A percentile compares a stretch with the other conserved stretches of the same genome.
phyloP scores from a whole-genome alignment of 768 basidiomycete genomes.

The Rossbeevera mucosa region DNA sequence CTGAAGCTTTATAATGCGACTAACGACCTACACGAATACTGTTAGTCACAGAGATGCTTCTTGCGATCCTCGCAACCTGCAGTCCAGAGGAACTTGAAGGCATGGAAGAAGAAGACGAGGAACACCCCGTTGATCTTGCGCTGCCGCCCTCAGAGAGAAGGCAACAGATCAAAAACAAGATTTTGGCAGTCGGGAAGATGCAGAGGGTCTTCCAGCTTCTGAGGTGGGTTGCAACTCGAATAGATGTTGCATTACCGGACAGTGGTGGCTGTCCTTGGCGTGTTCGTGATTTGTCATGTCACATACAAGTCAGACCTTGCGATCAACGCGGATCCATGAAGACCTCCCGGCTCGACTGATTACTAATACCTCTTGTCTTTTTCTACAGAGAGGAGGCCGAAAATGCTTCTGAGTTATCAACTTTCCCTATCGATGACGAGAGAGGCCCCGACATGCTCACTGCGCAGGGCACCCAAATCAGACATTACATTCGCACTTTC shows the following conservation, averaged over 20 bases:
- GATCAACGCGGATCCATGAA: background rate
- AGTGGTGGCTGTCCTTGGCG: background rate
- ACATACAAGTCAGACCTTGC: too few relatives aligned
- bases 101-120: constrained; percentile 43
- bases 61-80: constrained; percentile 91
- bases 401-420: constrained; percentile 62
- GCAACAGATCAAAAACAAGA: constrained; percentile 89
- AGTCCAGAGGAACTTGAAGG: constrained; percentile 87
- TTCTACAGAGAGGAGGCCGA: constrained; percentile 67
- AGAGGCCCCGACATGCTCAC: constrained; percentile 52
- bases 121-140: constrained; percentile 24
- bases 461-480: constrained; percentile 57
- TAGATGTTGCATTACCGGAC: background rate
- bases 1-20: background rate
- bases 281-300: background rate
- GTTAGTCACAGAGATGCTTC: constrained; percentile 93
- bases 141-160: constrained; percentile 47
- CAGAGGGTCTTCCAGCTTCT: constrained; percentile 85
- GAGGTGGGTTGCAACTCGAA: constrained; percentile 49
- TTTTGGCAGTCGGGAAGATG: constrained; percentile 88
- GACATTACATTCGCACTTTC: constrained; percentile 62
- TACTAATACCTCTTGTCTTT: background rate
- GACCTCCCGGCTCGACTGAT: background rate
- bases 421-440: constrained; percentile 34
- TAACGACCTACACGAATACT: background rate